Conservation (phyloP, 2,329 filamentous ascomycete species). For the Fusarium aywerte region DNA sequence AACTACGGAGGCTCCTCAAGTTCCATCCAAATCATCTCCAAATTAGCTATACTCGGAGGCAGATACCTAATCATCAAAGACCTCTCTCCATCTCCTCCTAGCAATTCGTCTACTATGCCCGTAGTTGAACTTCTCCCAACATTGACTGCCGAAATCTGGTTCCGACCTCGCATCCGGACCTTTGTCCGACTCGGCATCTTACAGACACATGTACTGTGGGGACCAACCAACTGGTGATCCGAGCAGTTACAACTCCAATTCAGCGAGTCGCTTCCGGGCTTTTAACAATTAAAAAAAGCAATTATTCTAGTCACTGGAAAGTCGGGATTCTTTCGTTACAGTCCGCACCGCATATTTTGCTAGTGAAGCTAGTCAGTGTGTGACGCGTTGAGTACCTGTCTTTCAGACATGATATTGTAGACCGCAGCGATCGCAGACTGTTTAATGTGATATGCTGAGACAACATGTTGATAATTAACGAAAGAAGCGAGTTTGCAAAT, state of each 20-base stretch:
- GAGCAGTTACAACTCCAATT: background rate
- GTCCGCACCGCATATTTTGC: background rate
- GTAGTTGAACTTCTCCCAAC: background rate
- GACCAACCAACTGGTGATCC: too few species aligned
- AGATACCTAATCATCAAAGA: background rate
- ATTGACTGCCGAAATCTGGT: background rate
- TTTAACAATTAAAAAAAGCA: background rate
- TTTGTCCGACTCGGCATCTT: background rate
- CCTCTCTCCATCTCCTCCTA: background rate
- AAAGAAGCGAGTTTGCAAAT: background rate
- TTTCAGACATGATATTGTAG: background rate
- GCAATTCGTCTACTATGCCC: background rate
- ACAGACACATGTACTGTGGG: background rate
- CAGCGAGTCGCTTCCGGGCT: background rate
- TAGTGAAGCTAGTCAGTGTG: background rate
- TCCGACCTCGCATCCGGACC: background rate
- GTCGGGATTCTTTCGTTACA: background rate
- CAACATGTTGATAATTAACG: too few species aligned
- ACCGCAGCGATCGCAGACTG: rapidly evolving
- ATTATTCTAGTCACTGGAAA: background rate
- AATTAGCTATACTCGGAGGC: background rate
- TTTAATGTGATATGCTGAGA: background rate
- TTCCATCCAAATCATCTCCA: background rate
- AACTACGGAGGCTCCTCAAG: background rate
- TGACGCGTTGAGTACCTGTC: background rate